Percentiles rank a stretch among this genome's conserved stretches.
These are phyloP conservation scores for Gossypium mustelinum DNA, from an alignment of 345 rosid species.

Conservation along the genomic window DNA sequence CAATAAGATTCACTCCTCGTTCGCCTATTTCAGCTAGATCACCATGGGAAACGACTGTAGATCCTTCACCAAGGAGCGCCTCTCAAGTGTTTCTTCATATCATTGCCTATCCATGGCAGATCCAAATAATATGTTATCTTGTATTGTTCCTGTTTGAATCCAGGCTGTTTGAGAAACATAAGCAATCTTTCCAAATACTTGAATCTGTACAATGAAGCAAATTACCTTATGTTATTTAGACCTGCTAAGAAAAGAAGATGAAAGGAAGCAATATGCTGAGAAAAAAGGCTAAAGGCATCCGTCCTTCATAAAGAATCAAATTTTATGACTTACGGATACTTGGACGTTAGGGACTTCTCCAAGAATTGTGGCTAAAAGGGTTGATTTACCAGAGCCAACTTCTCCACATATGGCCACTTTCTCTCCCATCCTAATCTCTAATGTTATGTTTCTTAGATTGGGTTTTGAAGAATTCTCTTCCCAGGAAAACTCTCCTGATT, in stretches of 20 bases:
- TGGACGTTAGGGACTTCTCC: background rate
- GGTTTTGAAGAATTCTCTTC: background rate
- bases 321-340: background rate
- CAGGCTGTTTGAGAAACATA: conserved; percentile 94
- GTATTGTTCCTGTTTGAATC: conserved; percentile 90
- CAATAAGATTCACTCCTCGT: conserved; percentile 94
- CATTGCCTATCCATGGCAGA: conserved; percentile 54
- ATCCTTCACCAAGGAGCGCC: conserved; percentile 79
- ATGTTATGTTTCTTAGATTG: background rate
- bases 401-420: background rate
- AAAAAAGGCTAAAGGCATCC: background rate
- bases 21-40: conserved; percentile 92
- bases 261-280: background rate
- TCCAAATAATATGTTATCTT: conserved; percentile 81
- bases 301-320: background rate
- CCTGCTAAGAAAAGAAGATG: too few relatives aligned
- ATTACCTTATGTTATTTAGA: background rate
- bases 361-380: background rate
- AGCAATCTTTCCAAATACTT: conserved; percentile 73
- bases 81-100: conserved; percentile 72
- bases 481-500: background rate
- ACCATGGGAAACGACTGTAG: conserved; percentile 84
- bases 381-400: background rate
- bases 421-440: conserved; percentile 38
- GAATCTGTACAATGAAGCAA: conserved; percentile 12